Conservation (phyloP, 1,284 basidiomycete species). For the Meripilus lineatus region DNA sequence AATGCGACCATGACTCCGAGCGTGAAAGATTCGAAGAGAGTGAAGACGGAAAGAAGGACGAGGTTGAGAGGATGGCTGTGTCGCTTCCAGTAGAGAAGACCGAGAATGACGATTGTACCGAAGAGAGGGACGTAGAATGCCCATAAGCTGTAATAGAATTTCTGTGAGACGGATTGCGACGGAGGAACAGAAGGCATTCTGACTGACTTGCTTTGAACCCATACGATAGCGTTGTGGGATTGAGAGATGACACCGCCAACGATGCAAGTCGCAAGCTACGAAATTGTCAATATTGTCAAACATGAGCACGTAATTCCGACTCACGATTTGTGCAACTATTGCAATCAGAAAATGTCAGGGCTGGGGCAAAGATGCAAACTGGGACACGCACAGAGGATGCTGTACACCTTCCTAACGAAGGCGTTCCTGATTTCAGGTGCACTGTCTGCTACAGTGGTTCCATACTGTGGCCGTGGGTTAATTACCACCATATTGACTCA, state of each 20-base stretch:
- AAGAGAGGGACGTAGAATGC: constrained; percentile 72
- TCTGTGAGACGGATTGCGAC: constrained; percentile 4
- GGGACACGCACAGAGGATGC: constrained; percentile 62
- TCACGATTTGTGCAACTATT: constrained; percentile 53
- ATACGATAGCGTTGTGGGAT: constrained; percentile 48
- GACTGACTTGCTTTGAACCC: constrained; percentile 68
- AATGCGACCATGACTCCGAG: constrained; percentile 77
- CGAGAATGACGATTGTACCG: constrained; percentile 70
- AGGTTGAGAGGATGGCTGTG: constrained; percentile 83
- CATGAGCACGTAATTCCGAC: constrained; percentile 12
- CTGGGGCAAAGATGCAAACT: not conserved
- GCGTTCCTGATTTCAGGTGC: constrained; percentile 66
- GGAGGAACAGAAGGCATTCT: not conserved
- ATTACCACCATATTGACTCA: no score
- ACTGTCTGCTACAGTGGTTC: constrained; percentile 71
- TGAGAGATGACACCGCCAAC: constrained; percentile 66
- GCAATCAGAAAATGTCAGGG: constrained; percentile 8
- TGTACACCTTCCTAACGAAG: constrained; percentile 79
- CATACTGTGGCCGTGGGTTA: no score
- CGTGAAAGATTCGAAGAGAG: constrained; percentile 74
- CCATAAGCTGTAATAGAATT: constrained; percentile 48
- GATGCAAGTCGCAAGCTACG: constrained; percentile 62
- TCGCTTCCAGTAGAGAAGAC: constrained; percentile 82
- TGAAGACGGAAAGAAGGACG: constrained; percentile 73
- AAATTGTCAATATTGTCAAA: not conserved